phyloP scores from a whole-genome alignment of 129 eudicot species.

The Centaurea solstitialis region DNA sequence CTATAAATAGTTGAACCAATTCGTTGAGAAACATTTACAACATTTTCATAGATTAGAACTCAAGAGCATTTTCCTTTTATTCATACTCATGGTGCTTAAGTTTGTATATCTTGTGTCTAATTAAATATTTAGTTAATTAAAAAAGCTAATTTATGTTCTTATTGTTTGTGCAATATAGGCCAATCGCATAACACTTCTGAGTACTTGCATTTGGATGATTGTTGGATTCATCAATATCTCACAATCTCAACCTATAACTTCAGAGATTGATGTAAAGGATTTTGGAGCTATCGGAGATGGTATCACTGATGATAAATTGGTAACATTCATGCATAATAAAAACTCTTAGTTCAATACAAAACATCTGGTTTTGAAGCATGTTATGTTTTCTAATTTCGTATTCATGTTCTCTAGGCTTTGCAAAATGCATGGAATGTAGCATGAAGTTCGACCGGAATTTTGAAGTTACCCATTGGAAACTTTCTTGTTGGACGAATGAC shows the following conservation, averaged over 20 bases:
- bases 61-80: background rate
- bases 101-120: background rate
- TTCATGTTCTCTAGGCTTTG: background rate
- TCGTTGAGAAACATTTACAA: background rate
- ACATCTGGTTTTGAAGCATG: background rate
- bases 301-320: constrained; percentile 25
- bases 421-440: constrained; percentile 1
- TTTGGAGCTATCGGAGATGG: constrained; percentile 47
- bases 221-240: background rate
- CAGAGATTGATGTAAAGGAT: constrained; percentile 16
- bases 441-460: constrained; percentile 11
- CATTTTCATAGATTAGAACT: background rate
- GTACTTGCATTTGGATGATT: background rate
- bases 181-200: background rate
- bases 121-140: background rate
- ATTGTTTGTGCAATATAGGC: background rate
- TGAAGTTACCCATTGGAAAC: background rate
- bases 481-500: background rate
- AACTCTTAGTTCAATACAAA: background rate
- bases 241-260: background rate
- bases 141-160: background rate
- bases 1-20: background rate
- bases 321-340: background rate
- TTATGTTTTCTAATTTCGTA: background rate
- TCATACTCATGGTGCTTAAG: background rate